Percentiles rank a stretch among this genome's conserved stretches.
phyloP scores from a whole-genome alignment of 352 stramenopile genomes.

The Pythium coloratum region DNA sequence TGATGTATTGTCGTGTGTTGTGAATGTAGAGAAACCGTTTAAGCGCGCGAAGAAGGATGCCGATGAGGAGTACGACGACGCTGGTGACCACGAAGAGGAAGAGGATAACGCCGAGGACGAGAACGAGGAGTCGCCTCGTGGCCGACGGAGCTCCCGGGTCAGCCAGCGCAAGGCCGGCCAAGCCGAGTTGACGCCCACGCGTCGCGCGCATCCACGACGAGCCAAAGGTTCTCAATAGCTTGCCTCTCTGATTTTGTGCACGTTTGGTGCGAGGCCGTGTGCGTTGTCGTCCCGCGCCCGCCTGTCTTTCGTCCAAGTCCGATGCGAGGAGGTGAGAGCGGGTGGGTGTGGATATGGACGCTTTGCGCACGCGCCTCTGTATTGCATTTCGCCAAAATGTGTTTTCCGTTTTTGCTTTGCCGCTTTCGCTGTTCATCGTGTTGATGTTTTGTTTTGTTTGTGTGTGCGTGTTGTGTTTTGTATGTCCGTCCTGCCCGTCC shows the following conservation, averaged over 20 bases:
- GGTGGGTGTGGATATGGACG: background rate
- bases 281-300: background rate
- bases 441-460: slow-evolving; percentile 24
- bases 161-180: slow-evolving; percentile 24
- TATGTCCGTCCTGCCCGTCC: slow-evolving; percentile 9
- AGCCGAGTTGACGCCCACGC: slow-evolving; percentile 13
- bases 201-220: slow-evolving; percentile 24
- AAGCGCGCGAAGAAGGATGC: slow-evolving; percentile 23
- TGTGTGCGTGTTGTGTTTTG: slow-evolving; percentile 23
- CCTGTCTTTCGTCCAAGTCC: background rate
- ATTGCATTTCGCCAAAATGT: slow-evolving; percentile 22
- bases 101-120: slow-evolving; percentile 26
- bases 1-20: background rate
- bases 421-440: slow-evolving; percentile 11
- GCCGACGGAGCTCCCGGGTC: slow-evolving; percentile 21
- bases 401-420: slow-evolving; percentile 14
- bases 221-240: slow-evolving; percentile 33
- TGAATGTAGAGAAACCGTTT: background rate
- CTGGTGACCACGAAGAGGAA: slow-evolving; percentile 19
- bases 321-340: background rate
- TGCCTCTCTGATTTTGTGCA: slow-evolving; percentile 20
- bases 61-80: slow-evolving; percentile 23
- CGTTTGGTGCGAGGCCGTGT: slow-evolving; percentile 6
- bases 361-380: background rate
- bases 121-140: slow-evolving; percentile 21